Conservation (phyloP, 345 rosid species). For the Eucalyptus cloeziana region DNA sequence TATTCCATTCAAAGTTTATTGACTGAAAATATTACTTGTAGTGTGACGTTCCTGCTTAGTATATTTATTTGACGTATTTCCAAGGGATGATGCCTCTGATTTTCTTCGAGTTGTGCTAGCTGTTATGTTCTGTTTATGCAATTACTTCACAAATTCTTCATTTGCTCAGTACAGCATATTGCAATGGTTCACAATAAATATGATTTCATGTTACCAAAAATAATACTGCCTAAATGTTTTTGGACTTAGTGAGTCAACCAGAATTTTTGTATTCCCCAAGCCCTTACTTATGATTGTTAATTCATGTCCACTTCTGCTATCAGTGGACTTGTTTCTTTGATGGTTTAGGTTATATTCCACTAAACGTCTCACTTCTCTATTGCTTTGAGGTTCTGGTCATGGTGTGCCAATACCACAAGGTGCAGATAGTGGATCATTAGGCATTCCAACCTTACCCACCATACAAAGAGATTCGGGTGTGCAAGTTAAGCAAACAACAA, state of each 20-base stretch:
- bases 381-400: slow-evolving; percentile 18
- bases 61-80: neutral
- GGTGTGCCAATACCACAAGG: slow-evolving; percentile 12
- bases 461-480: slow-evolving; percentile 8
- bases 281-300: neutral
- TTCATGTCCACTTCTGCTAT: neutral
- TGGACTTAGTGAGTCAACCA: neutral
- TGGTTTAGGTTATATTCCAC: neutral
- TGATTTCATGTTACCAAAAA: neutral
- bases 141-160: neutral
- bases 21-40: neutral
- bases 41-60: neutral
- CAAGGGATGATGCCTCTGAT: neutral
- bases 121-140: neutral
- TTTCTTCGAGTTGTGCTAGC: neutral
- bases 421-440: slow-evolving; percentile 27
- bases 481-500: slow-evolving; percentile 57
- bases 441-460: slow-evolving; percentile 16
- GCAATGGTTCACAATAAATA: neutral
- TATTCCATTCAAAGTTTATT: neutral
- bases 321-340: neutral
- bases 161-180: neutral
- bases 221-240: neutral
- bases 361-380: neutral
- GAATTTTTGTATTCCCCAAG: neutral